These are phyloP conservation scores for Mycosphaerella arachidis DNA, from an alignment of 2,329 filamentous ascomycete species.

Conservation along the genomic window DNA sequence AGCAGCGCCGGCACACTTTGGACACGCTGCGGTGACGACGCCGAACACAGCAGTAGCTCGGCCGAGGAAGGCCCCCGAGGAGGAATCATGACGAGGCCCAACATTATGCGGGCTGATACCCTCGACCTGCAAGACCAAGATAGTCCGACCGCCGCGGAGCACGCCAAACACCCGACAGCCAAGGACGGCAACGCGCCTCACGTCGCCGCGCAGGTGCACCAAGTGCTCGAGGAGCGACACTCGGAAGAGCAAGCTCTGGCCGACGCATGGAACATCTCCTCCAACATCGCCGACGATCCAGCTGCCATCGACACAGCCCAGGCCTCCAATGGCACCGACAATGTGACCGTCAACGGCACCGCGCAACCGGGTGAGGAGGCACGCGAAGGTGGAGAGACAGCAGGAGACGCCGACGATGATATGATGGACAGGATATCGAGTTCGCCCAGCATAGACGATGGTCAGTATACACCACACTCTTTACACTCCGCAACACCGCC, in stretches of 20 bases:
- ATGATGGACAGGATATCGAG: conserved; percentile 99
- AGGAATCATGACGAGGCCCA: conserved; percentile 22
- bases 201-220: conserved; percentile 78
- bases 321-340: conserved; percentile 43
- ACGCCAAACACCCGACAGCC: conserved; percentile 56
- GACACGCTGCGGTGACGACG: not conserved
- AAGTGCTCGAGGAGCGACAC: conserved; percentile 68
- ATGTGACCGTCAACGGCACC: conserved; percentile 31
- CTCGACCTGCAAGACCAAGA: conserved; percentile 87
- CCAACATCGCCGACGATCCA: conserved; percentile 38
- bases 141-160: conserved; percentile 78
- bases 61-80: not conserved
- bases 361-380: conserved; percentile 25
- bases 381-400: conserved; percentile 34
- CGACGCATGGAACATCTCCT: conserved; percentile 45
- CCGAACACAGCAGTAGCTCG: not conserved
- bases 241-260: conserved; percentile 68
- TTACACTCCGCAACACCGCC: conserved; percentile 12
- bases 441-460: conserved; percentile 97
- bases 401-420: conserved; percentile 57
- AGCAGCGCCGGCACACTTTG: not conserved
- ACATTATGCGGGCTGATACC: conserved; percentile 60
- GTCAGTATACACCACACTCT: conserved; percentile 62
- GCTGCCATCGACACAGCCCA: conserved; percentile 51
- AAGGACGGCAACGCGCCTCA: conserved; percentile 64